These are phyloP conservation scores for Pseudocercospora fijiensis DNA, from an alignment of 2,329 filamentous ascomycete species.

Conservation along the genomic window DNA sequence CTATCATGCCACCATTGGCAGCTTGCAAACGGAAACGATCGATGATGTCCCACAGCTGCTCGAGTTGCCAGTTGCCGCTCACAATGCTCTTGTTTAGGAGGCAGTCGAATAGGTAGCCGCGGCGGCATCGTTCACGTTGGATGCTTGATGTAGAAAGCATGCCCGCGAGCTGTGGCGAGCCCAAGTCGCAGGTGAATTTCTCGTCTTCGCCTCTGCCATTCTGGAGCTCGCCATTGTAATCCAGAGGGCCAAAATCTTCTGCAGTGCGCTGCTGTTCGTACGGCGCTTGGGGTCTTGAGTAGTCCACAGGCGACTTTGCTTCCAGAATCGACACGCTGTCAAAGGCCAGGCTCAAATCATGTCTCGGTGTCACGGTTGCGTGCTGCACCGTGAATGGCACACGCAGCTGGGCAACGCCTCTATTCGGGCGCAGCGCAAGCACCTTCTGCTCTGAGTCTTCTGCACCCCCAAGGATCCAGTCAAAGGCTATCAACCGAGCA, in stretches of 20 bases:
- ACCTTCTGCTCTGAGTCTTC: slow-evolving; percentile 51
- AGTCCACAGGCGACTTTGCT: slow-evolving; percentile 15
- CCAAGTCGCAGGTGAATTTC: slow-evolving; percentile 16
- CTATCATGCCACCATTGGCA: slow-evolving; percentile 67
- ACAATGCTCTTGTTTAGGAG: slow-evolving; percentile 65
- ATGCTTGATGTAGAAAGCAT: slow-evolving; percentile 38
- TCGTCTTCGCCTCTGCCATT: slow-evolving; percentile 8
- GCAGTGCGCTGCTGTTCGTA: slow-evolving; percentile 22
- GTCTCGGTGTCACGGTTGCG: slow-evolving; percentile 46
- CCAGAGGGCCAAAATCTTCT: slow-evolving; percentile 32
- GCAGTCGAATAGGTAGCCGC: slow-evolving; percentile 60
- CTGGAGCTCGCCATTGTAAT: slow-evolving; percentile 22
- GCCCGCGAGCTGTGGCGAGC: slow-evolving; percentile 25
- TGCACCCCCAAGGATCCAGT: slow-evolving; percentile 55
- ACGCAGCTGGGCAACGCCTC: slow-evolving; percentile 51
- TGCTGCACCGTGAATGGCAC: slow-evolving; percentile 45
- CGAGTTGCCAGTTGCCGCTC: slow-evolving; percentile 70
- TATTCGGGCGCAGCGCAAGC: slow-evolving; percentile 54
- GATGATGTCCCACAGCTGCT: slow-evolving; percentile 76
- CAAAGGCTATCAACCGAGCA: slow-evolving; percentile 58
- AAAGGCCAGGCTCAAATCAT: slow-evolving; percentile 41
- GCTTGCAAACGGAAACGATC: slow-evolving; percentile 64
- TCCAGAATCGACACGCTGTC: slow-evolving; percentile 30
- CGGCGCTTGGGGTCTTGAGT: slow-evolving; percentile 16
- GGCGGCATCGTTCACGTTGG: slow-evolving; percentile 55